Base-by-base conservation (phyloP, 129 eudicot genomes). In the Flaveria robusta region DNA sequence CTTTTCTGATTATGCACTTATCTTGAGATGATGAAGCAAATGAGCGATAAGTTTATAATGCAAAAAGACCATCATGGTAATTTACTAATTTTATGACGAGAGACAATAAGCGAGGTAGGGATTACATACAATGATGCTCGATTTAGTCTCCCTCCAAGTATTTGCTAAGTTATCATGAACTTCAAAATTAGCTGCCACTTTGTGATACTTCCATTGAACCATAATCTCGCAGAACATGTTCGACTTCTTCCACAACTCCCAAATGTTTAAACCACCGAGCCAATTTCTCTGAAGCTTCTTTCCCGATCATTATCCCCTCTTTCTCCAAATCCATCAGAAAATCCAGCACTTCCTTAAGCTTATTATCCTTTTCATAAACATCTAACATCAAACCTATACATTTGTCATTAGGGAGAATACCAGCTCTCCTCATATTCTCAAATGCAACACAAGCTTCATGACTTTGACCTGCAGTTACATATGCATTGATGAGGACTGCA, bases 201-300 rank as follows among this genome's bases (percentile, higher is more conserved):
- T 46, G 64, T 63, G 41, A 77, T 14, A 42, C 82, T 64, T 81
- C 75, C 15, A 16, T 77, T 39, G 72, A 74, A 46, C 77, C 81
- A 59, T 71, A 91, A 42, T 91, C 96, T 85, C 88, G 86, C 66
- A 93, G 50, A 54, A 88, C 84, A 70, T 77, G 83, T 74, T 88
- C 97, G 15, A 94, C 96, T 81, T 94, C 96, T 77, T 91, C 94
- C 27, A 86, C 93, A 62, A 94, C 93, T 27, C 98, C 98, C 77
- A 94, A 59, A 73, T 79, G 84, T 52, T 80, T 56, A 76, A 94
- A 91, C 98, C 98, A 94, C 27, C 88, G 74, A 54, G 84, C 97
- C 80, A 94, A 79, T 63, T 88, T 75, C 72, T 76, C 83, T 0
- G 97, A 91, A 76, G 89, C 87, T 81, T 94, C 98, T 86, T 84